Evolutionary conservation across 2,329 filamentous ascomycete genomes (phyloP).

Genomic region (Dactylella cylindrospora): DNA sequence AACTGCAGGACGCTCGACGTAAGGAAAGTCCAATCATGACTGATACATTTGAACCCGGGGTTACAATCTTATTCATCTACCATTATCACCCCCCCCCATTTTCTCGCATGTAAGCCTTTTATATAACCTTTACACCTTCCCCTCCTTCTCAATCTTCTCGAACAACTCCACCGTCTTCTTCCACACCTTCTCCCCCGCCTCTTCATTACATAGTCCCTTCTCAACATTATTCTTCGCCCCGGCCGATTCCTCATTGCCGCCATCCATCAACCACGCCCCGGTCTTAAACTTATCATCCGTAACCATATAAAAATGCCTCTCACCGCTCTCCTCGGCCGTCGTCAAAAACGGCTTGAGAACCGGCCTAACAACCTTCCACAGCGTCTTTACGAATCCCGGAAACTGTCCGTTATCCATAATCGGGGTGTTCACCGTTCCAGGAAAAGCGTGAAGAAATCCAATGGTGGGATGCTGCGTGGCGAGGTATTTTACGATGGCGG

Average conservation of each 20-base stretch:
- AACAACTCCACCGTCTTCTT: conserved; percentile 41
- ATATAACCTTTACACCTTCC: conserved; percentile 24
- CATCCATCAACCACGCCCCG: conserved; percentile 45
- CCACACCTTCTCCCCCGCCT: conserved; percentile 45
- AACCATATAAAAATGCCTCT: conserved; percentile 45
- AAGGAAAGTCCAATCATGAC: too few relatives aligned
- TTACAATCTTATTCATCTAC: too few relatives aligned
- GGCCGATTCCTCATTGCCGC: conserved; percentile 39
- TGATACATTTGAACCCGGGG: too few relatives aligned
- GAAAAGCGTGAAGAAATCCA: conserved; percentile 54
- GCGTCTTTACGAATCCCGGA: conserved; percentile 50
- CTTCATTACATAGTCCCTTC: conserved; percentile 29
- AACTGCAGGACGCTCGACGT: too few relatives aligned
- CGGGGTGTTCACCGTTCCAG: conserved; percentile 52
- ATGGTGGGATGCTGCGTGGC: conserved; percentile 49
- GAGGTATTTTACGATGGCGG: conserved; percentile 52
- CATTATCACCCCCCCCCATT: too few relatives aligned
- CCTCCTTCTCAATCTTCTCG: conserved; percentile 25
- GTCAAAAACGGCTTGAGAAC: conserved; percentile 46
- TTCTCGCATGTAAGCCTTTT: too few relatives aligned
- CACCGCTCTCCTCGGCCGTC: conserved; percentile 42
- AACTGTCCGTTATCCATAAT: conserved; percentile 48
- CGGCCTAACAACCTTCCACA: conserved; percentile 19
- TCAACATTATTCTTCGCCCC: conserved; percentile 12
- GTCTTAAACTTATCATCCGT: conserved; percentile 46